Conservation (phyloP, 345 rosid genomes). For the Ceriops tagal region DNA sequence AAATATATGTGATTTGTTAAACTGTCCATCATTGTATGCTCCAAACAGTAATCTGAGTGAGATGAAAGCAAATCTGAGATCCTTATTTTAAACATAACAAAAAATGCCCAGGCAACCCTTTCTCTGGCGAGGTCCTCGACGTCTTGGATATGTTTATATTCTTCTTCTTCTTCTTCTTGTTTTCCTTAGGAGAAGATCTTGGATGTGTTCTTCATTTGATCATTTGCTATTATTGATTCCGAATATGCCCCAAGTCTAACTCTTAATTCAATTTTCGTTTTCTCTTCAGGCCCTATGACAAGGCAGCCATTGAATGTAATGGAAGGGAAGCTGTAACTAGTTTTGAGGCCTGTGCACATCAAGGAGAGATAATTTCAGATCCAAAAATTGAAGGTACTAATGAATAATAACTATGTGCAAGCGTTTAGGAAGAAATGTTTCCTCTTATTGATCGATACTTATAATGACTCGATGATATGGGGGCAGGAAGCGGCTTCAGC, state of each 20-base stretch:
- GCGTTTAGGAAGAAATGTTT: no score
- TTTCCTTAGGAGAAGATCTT: no score
- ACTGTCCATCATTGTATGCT: not conserved
- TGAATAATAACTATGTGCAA: not conserved
- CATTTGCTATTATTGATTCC: not conserved
- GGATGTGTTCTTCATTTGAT: slow-evolving; percentile 5
- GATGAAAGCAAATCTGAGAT: not conserved
- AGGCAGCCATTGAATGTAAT: slow-evolving; percentile 61
- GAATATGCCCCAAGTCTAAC: slow-evolving; percentile 30
- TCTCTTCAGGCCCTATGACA: slow-evolving; percentile 83
- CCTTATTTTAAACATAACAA: slow-evolving; percentile 1
- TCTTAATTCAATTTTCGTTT: slow-evolving; percentile 41
- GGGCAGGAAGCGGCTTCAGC: slow-evolving; percentile 42
- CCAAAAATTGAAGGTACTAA: slow-evolving; percentile 49
- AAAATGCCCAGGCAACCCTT: slow-evolving; percentile 5
- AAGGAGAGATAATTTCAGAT: slow-evolving; percentile 44
- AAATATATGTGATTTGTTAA: not conserved
- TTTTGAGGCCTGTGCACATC: slow-evolving; percentile 47
- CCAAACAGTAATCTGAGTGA: not conserved
- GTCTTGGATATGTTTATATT: slow-evolving; percentile 34
- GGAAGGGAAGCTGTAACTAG: slow-evolving; percentile 28
- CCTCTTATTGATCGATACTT: not conserved
- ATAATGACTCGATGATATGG: not conserved
- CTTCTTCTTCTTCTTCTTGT: no score
- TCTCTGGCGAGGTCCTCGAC: slow-evolving; percentile 62